Evolutionary conservation across 2,329 filamentous ascomycete genomes (phyloP).

Genomic region (Ophiostoma piceae): DNA sequence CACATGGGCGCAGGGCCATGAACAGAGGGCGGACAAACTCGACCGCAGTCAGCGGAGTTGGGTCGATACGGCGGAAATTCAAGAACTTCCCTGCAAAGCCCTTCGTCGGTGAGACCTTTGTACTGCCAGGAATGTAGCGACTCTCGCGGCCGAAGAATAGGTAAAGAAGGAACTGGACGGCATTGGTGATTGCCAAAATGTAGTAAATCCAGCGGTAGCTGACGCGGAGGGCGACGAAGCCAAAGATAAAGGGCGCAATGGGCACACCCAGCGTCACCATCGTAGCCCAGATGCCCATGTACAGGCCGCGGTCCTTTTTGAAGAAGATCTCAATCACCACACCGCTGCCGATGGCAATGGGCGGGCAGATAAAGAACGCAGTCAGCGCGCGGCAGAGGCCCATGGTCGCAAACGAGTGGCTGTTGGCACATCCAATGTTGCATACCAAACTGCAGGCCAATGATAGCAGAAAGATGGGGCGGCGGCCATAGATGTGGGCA

Average conservation of each 20-base stretch:
- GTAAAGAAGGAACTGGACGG: slow-evolving; percentile 51
- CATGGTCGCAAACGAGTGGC: slow-evolving; percentile 45
- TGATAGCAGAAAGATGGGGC: slow-evolving; percentile 50
- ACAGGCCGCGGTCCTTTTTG: slow-evolving; percentile 47
- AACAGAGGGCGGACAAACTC: slow-evolving; percentile 49
- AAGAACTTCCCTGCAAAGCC: slow-evolving; percentile 43
- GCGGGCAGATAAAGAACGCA: slow-evolving; percentile 52
- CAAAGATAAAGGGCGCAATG: slow-evolving; percentile 36
- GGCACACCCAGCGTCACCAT: slow-evolving; percentile 32
- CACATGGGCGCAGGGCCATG: slow-evolving; percentile 42
- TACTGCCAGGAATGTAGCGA: slow-evolving; percentile 42
- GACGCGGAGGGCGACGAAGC: slow-evolving; percentile 46
- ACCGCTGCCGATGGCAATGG: slow-evolving; percentile 48
- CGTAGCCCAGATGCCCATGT: slow-evolving; percentile 53
- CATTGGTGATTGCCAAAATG: slow-evolving; percentile 53
- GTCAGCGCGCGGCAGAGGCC: slow-evolving; percentile 46
- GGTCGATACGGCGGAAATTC: slow-evolving; percentile 46
- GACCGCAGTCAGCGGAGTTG: slow-evolving; percentile 41
- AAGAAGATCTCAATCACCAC: slow-evolving; percentile 57
- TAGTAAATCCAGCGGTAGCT: slow-evolving; percentile 57
- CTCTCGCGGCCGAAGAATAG: slow-evolving; percentile 53
- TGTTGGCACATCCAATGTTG: slow-evolving; percentile 51
- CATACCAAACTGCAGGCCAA: slow-evolving; percentile 43
- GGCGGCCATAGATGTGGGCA: slow-evolving; percentile 48
- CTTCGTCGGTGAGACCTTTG: neutral